A percentile compares a stretch with the other conserved stretches of the same genome.
Conservation (phyloP, 1,284 basidiomycete genomes). For the Leccinum brunneo-olivaceum region DNA sequence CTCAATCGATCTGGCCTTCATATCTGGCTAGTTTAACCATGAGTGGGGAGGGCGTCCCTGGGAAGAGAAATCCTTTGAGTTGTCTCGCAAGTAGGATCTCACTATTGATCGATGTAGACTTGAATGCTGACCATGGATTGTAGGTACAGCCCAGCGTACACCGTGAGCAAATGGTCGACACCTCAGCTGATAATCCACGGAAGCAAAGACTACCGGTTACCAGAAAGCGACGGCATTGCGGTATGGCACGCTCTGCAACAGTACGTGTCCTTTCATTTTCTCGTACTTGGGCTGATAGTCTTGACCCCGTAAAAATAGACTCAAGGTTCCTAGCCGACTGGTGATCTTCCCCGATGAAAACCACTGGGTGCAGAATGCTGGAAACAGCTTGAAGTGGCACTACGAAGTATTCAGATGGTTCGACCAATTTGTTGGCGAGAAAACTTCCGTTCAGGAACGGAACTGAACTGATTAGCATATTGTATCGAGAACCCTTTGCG, state of each 20-base stretch:
- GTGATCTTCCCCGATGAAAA: conserved; percentile 92
- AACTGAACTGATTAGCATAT: conserved; percentile 11
- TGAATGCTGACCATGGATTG: not conserved
- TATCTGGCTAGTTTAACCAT: conserved; percentile 59
- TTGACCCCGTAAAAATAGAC: conserved; percentile 46
- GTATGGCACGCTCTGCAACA: conserved; percentile 77
- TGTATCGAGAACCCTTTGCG: not conserved
- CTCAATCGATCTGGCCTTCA: not conserved
- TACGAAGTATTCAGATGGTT: conserved; percentile 87
- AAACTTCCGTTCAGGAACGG: conserved; percentile 3
- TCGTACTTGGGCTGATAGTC: not conserved
- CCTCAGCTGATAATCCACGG: conserved; percentile 83
- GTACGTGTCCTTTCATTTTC: conserved; percentile 38
- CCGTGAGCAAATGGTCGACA: conserved; percentile 78
- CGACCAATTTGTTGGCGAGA: conserved; percentile 58
- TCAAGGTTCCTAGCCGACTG: conserved; percentile 71
- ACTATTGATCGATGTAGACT: not conserved
- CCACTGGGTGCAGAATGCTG: conserved; percentile 80
- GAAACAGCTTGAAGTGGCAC: conserved; percentile 81
- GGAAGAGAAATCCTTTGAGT: conserved; percentile 51
- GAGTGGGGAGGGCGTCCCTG: conserved; percentile 80
- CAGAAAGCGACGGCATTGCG: conserved; percentile 77
- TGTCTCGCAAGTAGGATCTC: conserved; percentile 47
- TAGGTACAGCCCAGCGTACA: conserved; percentile 71
- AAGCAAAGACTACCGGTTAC: conserved; percentile 79